Conservation (phyloP, 129 eudicot genomes). For the Silybum marianum region DNA sequence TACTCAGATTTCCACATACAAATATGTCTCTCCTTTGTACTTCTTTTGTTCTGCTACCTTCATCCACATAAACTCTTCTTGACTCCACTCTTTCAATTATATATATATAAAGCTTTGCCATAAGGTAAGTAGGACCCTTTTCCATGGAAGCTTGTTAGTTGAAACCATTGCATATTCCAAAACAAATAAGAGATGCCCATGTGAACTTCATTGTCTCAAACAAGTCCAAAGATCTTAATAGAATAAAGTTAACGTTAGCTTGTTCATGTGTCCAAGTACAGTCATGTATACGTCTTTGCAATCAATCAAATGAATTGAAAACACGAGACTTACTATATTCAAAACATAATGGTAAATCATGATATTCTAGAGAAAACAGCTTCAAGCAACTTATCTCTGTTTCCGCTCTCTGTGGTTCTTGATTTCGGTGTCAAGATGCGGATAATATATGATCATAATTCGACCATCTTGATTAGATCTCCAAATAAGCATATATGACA, state of each 20-base stretch:
- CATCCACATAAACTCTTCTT: conserved; percentile 42
- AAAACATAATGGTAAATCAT: background rate
- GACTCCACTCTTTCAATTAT: conserved; percentile 26
- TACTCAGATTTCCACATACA: conserved; percentile 42
- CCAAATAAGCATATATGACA: background rate
- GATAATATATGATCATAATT: background rate
- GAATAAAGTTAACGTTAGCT: conserved; percentile 16
- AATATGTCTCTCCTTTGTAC: conserved; percentile 40
- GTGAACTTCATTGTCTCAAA: conserved; percentile 41
- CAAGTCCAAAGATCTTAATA: conserved; percentile 21
- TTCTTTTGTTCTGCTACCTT: conserved; percentile 32
- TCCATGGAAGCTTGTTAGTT: conserved; percentile 36
- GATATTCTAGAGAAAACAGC: background rate
- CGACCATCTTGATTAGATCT: background rate
- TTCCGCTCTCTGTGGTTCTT: background rate
- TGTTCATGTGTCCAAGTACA: conserved; percentile 1
- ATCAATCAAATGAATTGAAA: background rate
- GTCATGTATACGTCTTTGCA: background rate
- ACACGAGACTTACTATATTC: background rate
- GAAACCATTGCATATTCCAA: conserved; percentile 44
- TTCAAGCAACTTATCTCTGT: too few species aligned
- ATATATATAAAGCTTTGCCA: conserved; percentile 28
- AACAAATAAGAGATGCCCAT: conserved; percentile 38
- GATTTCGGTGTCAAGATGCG: background rate
- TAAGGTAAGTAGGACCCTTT: conserved; percentile 42